These are phyloP conservation scores for Suillus sp. DNA, from an alignment of 768 basidiomycete genomes.

Conservation along the genomic window DNA sequence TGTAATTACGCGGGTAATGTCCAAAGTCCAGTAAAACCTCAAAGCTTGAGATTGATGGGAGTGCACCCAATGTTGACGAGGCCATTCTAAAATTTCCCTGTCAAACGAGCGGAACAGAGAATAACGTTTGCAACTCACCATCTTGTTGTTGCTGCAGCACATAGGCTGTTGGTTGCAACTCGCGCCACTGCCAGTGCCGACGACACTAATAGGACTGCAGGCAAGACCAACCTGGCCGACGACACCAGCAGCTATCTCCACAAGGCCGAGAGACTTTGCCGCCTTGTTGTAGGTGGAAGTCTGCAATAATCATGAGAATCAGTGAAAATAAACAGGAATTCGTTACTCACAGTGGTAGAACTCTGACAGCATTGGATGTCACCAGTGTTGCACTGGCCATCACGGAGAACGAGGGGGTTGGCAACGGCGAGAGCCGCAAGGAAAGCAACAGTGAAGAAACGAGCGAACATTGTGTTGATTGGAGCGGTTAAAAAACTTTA, in stretches of 20 bases:
- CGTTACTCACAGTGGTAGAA: slow-evolving; percentile 18
- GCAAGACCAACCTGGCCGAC: neutral
- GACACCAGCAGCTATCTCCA: slow-evolving; percentile 11
- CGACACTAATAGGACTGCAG: neutral
- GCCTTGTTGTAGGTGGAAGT: slow-evolving; percentile 11
- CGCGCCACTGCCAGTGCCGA: slow-evolving; percentile 26
- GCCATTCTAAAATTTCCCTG: slow-evolving; percentile 20
- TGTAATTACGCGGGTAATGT: neutral
- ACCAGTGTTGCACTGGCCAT: slow-evolving; percentile 28
- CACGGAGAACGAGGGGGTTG: slow-evolving; percentile 27
- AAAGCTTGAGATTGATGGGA: slow-evolving; percentile 13
- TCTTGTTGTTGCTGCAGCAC: slow-evolving; percentile 21
- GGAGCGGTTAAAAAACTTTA: neutral
- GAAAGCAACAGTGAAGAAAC: slow-evolving; percentile 19
- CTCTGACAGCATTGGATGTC: slow-evolving; percentile 23
- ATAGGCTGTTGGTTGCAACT: slow-evolving; percentile 24
- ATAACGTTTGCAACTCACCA: neutral
- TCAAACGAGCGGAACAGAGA: neutral
- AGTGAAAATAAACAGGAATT: neutral
- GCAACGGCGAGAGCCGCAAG: slow-evolving; percentile 22
- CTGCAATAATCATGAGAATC: slow-evolving; percentile 12
- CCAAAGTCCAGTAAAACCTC: slow-evolving; percentile 10
- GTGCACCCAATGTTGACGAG: slow-evolving; percentile 30
- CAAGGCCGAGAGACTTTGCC: slow-evolving; percentile 2
- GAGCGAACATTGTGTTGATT: neutral